These are phyloP conservation scores for Phallus indusiatus DNA, from an alignment of 768 basidiomycete species.

Conservation along the genomic window DNA sequence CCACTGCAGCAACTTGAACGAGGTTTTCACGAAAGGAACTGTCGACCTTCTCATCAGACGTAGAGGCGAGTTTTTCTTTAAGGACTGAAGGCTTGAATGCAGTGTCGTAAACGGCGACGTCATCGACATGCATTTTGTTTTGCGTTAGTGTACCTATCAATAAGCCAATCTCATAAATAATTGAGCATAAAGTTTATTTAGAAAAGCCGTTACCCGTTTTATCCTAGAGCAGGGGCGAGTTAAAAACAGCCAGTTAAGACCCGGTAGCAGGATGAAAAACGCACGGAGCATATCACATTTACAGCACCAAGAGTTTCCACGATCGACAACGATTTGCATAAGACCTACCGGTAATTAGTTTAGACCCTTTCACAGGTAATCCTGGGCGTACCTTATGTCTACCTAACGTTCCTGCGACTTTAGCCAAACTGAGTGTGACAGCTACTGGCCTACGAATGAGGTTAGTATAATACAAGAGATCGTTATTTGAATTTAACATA, in stretches of 20 bases:
- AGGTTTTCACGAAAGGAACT: slow-evolving; percentile 12
- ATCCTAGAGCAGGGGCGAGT: slow-evolving; percentile 19
- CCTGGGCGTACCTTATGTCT: slow-evolving; percentile 43
- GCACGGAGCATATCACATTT: slow-evolving; percentile 33
- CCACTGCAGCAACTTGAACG: slow-evolving; percentile 27
- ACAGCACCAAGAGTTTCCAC: slow-evolving; percentile 61
- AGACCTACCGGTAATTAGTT: slow-evolving; percentile 4
- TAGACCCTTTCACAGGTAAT: not conserved
- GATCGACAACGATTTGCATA: slow-evolving; percentile 42
- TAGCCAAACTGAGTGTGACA: slow-evolving; percentile 44
- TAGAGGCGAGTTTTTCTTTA: slow-evolving; percentile 4
- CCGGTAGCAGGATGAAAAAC: slow-evolving; percentile 12
- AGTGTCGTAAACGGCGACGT: slow-evolving; percentile 30
- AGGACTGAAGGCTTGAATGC: slow-evolving; percentile 10
- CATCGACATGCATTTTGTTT: slow-evolving; percentile 49
- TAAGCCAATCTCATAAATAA: not conserved
- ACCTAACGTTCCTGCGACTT: slow-evolving; percentile 36
- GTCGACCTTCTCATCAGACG: not conserved
- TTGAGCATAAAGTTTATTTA: not conserved
- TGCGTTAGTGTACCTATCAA: slow-evolving; percentile 37
- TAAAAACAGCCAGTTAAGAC: not conserved
- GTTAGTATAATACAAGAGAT: not conserved
- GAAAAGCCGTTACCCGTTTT: slow-evolving; percentile 36
- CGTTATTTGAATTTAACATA: slow-evolving; percentile 1
- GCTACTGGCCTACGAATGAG: slow-evolving; percentile 30